phyloP scores from a whole-genome alignment of 768 basidiomycete genomes.

The Xerocomellus chrysenteron region DNA sequence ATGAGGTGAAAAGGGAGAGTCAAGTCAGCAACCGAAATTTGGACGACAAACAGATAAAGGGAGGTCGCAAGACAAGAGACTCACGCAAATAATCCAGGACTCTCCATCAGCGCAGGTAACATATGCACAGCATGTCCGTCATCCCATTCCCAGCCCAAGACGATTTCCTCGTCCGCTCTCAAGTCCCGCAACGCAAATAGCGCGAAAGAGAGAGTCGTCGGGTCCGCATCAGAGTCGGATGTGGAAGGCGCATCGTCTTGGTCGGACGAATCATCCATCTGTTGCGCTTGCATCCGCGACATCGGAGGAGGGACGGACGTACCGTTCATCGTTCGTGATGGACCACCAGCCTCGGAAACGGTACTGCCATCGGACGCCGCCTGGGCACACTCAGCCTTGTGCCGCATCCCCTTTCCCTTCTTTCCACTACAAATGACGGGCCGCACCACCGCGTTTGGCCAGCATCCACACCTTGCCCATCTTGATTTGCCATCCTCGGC shows the following conservation, averaged over 20 bases:
- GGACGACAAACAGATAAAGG: neutral
- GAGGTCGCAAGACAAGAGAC: conserved; percentile 26
- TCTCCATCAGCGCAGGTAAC: conserved; percentile 64
- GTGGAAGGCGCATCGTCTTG: conserved; percentile 15
- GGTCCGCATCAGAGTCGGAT: conserved; percentile 26
- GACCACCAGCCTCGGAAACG: neutral
- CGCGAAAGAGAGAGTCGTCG: conserved; percentile 61
- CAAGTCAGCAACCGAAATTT: conserved; percentile 12
- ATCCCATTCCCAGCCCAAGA: conserved; percentile 97
- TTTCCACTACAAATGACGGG: conserved; percentile 40
- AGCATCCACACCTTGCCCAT: conserved; percentile 55
- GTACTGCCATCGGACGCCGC: conserved; percentile 1
- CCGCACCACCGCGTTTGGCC: conserved; percentile 47
- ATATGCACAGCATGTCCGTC: conserved; percentile 83
- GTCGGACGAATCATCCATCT: conserved; percentile 16
- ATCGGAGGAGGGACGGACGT: conserved; percentile 7
- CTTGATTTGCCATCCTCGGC: conserved; percentile 42
- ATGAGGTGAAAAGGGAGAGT: neutral
- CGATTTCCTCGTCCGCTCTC: conserved; percentile 77
- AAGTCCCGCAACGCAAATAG: conserved; percentile 79
- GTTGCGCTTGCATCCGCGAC: conserved; percentile 10
- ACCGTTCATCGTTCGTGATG: conserved; percentile 10
- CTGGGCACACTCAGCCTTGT: conserved; percentile 17
- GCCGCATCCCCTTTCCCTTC: conserved; percentile 17
- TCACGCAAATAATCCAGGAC: conserved; percentile 58